Percentiles rank a stretch among this genome's conserved stretches.
These are phyloP conservation scores for Candida quercuum DNA, from an alignment of 805 yeast genomes.

Conservation along the genomic window DNA sequence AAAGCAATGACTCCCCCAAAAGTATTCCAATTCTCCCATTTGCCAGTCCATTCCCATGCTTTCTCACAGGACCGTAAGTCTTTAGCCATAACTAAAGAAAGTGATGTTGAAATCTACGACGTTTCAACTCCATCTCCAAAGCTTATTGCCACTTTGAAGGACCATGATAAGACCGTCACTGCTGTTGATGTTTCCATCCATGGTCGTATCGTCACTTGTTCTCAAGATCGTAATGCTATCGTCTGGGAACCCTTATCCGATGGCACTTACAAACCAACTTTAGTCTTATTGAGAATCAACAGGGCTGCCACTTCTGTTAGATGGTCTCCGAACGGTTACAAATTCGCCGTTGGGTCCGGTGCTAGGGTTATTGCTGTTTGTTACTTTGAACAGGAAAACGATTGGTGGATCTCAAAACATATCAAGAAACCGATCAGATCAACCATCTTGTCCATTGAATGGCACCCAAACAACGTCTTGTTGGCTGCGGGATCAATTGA, in stretches of 20 bases:
- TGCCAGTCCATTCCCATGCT: slow-evolving; percentile 88
- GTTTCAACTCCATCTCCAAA: slow-evolving; percentile 50
- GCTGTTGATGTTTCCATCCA: slow-evolving; percentile 87
- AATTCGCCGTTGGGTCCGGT: slow-evolving; percentile 96
- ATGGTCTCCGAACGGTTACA: slow-evolving; percentile 94
- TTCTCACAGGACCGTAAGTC: slow-evolving; percentile 61
- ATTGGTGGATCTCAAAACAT: slow-evolving; percentile 99
- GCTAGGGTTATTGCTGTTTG: slow-evolving; percentile 94
- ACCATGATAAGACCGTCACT: slow-evolving; percentile 92
- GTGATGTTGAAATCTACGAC: slow-evolving; percentile 68
- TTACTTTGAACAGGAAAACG: slow-evolving; percentile 91
- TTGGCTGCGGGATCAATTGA: slow-evolving; percentile 91
- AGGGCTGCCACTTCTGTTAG: slow-evolving; percentile 91
- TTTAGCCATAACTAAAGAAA: slow-evolving; percentile 81
- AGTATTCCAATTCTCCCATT: slow-evolving; percentile 65
- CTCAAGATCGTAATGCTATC: slow-evolving; percentile 95
- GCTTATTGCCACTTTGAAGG: slow-evolving; percentile 60
- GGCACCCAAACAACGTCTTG: slow-evolving; percentile 93
- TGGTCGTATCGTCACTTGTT: slow-evolving; percentile 91
- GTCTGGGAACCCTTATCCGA: slow-evolving; percentile 83
- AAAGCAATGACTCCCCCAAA: slow-evolving; percentile 16
- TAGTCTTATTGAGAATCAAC: slow-evolving; percentile 87
- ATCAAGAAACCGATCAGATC: slow-evolving; percentile 92
- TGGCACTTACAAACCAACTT: slow-evolving; percentile 71
- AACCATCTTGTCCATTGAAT: slow-evolving; percentile 73